These are phyloP conservation scores for Parmelia sp. DNA, from an alignment of 495 filamentous ascomycete genomes.

Conservation along the genomic window DNA sequence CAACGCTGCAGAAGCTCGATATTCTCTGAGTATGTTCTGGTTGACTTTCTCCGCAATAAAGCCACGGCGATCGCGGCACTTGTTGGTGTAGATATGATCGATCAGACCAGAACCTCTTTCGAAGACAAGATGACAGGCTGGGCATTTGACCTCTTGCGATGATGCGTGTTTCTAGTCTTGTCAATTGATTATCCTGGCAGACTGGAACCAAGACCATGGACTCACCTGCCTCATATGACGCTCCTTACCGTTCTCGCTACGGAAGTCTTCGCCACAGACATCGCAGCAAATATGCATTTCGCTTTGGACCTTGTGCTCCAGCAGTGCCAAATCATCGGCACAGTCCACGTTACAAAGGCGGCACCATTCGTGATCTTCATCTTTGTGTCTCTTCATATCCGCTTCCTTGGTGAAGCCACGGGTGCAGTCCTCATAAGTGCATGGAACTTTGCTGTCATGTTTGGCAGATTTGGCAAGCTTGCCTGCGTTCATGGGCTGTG, in stretches of 20 bases:
- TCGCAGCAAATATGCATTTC: constrained; percentile 44
- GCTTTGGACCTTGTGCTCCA: constrained; percentile 38
- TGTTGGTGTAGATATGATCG: constrained; percentile 46
- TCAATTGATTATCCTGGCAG: background rate
- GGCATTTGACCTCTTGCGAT: constrained; percentile 41
- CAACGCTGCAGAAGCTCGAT: constrained; percentile 13
- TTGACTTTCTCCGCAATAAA: background rate
- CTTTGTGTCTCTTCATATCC: constrained; percentile 46
- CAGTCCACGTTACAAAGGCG: constrained; percentile 45
- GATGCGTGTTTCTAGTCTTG: constrained; percentile 34
- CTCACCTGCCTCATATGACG: constrained; percentile 43
- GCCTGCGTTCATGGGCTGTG: constrained; percentile 16
- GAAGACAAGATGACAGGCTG: constrained; percentile 41
- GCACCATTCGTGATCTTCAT: constrained; percentile 44
- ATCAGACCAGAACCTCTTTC: constrained; percentile 39
- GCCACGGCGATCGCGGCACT: constrained; percentile 31
- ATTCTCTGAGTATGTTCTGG: constrained; percentile 9
- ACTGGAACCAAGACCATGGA: background rate
- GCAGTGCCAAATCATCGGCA: constrained; percentile 35
- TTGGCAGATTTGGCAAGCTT: constrained; percentile 16
- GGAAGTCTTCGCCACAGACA: constrained; percentile 47
- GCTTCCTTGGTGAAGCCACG: constrained; percentile 49
- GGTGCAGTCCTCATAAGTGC: constrained; percentile 55
- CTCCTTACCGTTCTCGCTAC: constrained; percentile 39
- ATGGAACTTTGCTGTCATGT: constrained; percentile 40